Conservation (phyloP, 176 grass and related monocot genomes). For the Aegilops sharonensis region DNA sequence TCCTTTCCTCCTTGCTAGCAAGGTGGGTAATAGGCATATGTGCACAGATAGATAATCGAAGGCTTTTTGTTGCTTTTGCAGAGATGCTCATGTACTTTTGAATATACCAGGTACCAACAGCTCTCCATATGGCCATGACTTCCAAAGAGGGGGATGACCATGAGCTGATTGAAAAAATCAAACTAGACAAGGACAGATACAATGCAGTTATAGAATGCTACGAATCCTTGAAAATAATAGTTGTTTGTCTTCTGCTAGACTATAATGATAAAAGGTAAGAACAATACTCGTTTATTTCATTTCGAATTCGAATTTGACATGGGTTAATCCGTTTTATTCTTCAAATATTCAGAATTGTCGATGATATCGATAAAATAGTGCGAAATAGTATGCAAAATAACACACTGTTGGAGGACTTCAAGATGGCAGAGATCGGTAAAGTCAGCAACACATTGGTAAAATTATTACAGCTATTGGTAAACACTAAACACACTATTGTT, state of each 20-base stretch:
- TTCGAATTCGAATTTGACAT: neutral
- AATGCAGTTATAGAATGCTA: constrained; percentile 73
- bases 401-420: constrained; percentile 42
- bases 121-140: constrained; percentile 73
- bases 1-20: constrained; percentile 74
- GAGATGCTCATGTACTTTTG: constrained; percentile 11
- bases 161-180: constrained; percentile 62
- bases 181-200: constrained; percentile 55
- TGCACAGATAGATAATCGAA: constrained; percentile 4
- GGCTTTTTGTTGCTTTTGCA: neutral
- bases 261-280: constrained; percentile 45
- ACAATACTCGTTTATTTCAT: constrained; percentile 21
- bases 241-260: constrained; percentile 44
- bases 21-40: constrained; percentile 35
- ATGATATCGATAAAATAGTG: constrained; percentile 38
- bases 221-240: constrained; percentile 50
- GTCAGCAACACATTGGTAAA: constrained; percentile 55
- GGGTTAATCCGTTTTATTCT: neutral
- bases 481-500: constrained; percentile 3
- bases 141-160: constrained; percentile 58
- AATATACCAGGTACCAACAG: constrained; percentile 61
- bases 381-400: constrained; percentile 19
- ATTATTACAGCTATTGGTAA: constrained; percentile 53
- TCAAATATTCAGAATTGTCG: constrained; percentile 44
- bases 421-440: constrained; percentile 53